Percentiles rank a stretch among this genome's conserved stretches.
These are phyloP conservation scores for Scenedesmus sp. DNA, from an alignment of 163 green algal species.

Conservation along the genomic window DNA sequence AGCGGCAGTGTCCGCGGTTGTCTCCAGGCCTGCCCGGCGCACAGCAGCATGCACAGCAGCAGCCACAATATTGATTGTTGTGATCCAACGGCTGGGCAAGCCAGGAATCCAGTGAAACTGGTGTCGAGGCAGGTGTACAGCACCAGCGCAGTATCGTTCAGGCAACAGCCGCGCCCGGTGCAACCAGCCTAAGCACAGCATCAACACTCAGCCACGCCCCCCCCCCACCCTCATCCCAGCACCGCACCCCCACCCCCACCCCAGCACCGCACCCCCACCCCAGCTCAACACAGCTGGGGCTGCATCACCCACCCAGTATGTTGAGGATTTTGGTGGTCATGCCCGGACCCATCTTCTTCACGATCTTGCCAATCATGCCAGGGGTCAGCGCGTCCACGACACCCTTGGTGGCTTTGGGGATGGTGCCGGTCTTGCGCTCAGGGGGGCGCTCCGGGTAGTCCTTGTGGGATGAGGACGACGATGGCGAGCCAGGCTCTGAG, in stretches of 20 bases:
- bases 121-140: too few species aligned
- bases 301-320: conserved; percentile 28
- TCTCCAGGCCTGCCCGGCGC: conserved; percentile 36
- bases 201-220: too few species aligned
- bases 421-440: conserved; percentile 14
- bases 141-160: too few species aligned
- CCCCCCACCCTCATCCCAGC: too few species aligned
- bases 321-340: conserved; percentile 35
- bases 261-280: too few species aligned
- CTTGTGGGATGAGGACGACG: not conserved
- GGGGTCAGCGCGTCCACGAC: conserved; percentile 46
- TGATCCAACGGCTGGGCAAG: not conserved
- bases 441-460: not conserved
- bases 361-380: conserved; percentile 51
- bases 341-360: conserved; percentile 47
- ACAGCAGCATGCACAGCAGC: conserved; percentile 3
- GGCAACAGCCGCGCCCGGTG: too few species aligned
- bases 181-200: too few species aligned
- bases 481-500: not conserved
- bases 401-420: conserved; percentile 47
- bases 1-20: conserved; percentile 54
- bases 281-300: not conserved
- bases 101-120: too few species aligned
- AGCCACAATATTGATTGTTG: not conserved
- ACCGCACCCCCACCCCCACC: too few species aligned